phyloP scores from a whole-genome alignment of 441 rosid genomes.

The Isatis lusitanica region DNA sequence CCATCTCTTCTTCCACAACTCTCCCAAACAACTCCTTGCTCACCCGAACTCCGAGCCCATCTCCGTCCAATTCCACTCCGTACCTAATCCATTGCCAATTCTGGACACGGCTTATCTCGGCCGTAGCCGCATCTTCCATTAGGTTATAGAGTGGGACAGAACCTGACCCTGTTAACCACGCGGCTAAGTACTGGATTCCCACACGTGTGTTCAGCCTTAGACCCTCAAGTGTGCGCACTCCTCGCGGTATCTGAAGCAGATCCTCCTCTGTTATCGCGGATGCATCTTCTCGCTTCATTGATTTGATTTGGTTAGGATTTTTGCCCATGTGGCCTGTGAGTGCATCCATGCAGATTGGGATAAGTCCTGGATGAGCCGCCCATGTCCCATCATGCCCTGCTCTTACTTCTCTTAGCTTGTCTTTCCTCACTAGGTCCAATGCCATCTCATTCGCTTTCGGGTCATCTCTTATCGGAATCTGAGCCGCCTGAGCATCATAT shows the following conservation, averaged over 20 bases:
- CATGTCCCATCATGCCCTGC: constrained; percentile 97
- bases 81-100: constrained; percentile 95
- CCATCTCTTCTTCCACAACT: constrained; percentile 90
- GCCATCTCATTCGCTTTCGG: constrained; percentile 79
- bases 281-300: constrained; percentile 68
- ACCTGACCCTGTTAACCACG: constrained; percentile 87
- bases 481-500: constrained; percentile 70
- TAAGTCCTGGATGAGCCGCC: constrained; percentile 98
- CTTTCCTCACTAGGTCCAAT: constrained; percentile 75
- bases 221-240: constrained; percentile 78
- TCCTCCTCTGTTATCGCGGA: constrained; percentile 65
- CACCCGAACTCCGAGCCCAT: constrained; percentile 70
- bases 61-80: constrained; percentile 75
- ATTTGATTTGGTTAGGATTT: constrained; percentile 60
- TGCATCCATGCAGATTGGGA: constrained; percentile 68
- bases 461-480: constrained; percentile 85
- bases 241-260: constrained; percentile 74
- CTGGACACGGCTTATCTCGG: constrained; percentile 91
- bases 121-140: constrained; percentile 96
- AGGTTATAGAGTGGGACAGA: constrained; percentile 94
- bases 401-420: constrained; percentile 77
- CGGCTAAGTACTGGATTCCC: constrained; percentile 85
- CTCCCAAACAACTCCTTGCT: constrained; percentile 61
- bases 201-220: constrained; percentile 85
- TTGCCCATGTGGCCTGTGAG: constrained; percentile 71